Evolutionary conservation across 208 protist species (phyloP).

Genomic region (Leishmania arabica): DNA sequence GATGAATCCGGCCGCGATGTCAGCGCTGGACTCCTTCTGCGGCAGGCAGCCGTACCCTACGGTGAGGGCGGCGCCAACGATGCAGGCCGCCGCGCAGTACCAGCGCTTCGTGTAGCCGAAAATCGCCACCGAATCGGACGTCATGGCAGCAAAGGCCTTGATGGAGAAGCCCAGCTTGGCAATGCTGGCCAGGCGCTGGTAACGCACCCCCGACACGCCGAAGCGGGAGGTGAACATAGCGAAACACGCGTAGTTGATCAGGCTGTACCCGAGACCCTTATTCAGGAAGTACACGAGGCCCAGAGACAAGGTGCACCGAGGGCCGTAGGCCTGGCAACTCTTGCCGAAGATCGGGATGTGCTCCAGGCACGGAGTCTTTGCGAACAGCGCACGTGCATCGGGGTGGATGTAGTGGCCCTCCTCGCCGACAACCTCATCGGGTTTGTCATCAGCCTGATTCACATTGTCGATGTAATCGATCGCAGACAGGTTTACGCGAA

Average conservation of each 20-base stretch:
- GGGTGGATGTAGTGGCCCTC: conserved; percentile 15
- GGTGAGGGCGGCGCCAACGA: conserved; percentile 51
- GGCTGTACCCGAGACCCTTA: conserved; percentile 55
- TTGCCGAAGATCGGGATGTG: conserved; percentile 48
- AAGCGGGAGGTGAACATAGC: conserved; percentile 59
- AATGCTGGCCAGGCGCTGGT: conserved; percentile 57
- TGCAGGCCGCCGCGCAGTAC: conserved; percentile 53
- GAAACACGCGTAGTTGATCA: conserved; percentile 36
- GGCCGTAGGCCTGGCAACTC: conserved; percentile 45
- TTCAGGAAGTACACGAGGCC: conserved; percentile 54
- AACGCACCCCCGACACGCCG: conserved; percentile 40
- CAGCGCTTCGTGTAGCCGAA: conserved; percentile 83
- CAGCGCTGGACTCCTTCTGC: conserved; percentile 34
- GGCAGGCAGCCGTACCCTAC: conserved; percentile 56
- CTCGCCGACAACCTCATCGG: neutral
- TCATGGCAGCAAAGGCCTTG: conserved; percentile 56
- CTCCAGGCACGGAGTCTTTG: conserved; percentile 2
- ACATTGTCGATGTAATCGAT: conserved; percentile 27
- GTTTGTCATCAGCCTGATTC: neutral
- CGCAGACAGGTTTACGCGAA: conserved; percentile 25
- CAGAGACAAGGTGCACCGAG: conserved; percentile 35
- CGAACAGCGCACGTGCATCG: conserved; percentile 4
- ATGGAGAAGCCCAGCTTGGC: conserved; percentile 58
- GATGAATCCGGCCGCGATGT: conserved; percentile 52
- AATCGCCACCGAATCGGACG: conserved; percentile 57